Evolutionary conservation across 495 filamentous ascomycete species (phyloP).

Genomic region (Tirmania nivea): DNA sequence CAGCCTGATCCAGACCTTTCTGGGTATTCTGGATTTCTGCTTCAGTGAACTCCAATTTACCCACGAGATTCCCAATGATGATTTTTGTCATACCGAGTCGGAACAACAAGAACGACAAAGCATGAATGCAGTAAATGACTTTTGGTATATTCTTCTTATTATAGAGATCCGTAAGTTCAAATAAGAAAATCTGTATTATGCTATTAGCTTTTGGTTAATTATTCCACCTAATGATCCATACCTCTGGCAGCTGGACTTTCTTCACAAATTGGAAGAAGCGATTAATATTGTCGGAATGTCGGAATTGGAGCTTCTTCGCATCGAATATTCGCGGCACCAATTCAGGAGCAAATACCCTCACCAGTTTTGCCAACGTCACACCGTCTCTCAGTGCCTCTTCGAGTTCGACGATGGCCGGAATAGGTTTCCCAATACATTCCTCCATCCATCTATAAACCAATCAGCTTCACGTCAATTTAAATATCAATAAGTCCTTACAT

Average conservation of each 20-base stretch:
- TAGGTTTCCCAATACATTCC: slow-evolving; percentile 67
- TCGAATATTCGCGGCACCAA: slow-evolving; percentile 63
- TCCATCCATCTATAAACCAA: slow-evolving; percentile 52
- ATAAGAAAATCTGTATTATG: slow-evolving; percentile 48
- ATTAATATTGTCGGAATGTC: slow-evolving; percentile 94
- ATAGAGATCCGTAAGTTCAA: slow-evolving; percentile 94
- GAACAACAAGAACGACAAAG: slow-evolving; percentile 83
- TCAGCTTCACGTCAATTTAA: neutral
- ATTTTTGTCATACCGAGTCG: slow-evolving; percentile 87
- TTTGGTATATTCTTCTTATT: slow-evolving; percentile 99
- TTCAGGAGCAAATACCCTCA: slow-evolving; percentile 65
- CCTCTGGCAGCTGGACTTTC: slow-evolving; percentile 81
- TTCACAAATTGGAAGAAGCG: slow-evolving; percentile 82
- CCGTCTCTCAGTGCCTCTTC: slow-evolving; percentile 88
- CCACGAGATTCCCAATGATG: slow-evolving; percentile 93
- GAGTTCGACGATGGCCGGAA: slow-evolving; percentile 86
- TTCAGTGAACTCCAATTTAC: slow-evolving; percentile 91
- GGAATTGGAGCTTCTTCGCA: slow-evolving; percentile 63
- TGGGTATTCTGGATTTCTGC: slow-evolving; percentile 93
- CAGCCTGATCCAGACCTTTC: slow-evolving; percentile 85
- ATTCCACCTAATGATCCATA: slow-evolving; percentile 1
- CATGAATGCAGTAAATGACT: slow-evolving; percentile 97
- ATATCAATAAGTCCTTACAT: neutral
- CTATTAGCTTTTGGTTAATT: neutral
- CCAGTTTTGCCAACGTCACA: slow-evolving; percentile 88